Percentiles rank a stretch among this genome's conserved stretches.
Conservation (phyloP, 148 eudicot genomes). For the Chenopodium album region DNA sequence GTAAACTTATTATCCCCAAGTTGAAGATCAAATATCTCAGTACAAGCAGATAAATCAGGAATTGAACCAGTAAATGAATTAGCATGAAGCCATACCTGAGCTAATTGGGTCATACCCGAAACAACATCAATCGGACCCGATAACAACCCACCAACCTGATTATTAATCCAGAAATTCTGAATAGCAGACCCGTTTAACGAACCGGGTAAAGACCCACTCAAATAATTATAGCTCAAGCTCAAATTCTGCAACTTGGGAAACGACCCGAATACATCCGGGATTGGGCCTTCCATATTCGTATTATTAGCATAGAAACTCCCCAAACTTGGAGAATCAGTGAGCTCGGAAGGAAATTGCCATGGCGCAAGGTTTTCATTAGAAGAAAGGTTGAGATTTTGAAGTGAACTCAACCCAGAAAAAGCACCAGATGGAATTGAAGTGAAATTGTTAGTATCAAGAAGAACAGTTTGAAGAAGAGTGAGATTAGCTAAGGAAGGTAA, state of each 20-base stretch:
- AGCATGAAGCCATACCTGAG: conserved; percentile 53
- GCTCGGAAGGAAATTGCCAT: conserved; percentile 8
- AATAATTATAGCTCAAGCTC: not conserved
- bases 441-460: not conserved
- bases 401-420: not conserved
- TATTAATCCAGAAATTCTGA: conserved; percentile 24
- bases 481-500: conserved; percentile 12
- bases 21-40: conserved; percentile 39
- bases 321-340: not conserved
- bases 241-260: conserved; percentile 1
- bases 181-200: conserved; percentile 7
- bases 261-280: conserved; percentile 2
- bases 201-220: conserved; percentile 3
- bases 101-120: conserved; percentile 20
- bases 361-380: not conserved
- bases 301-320: not conserved
- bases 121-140: conserved; percentile 25
- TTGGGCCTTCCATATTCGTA: not conserved
- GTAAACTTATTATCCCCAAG: conserved; percentile 49
- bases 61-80: conserved; percentile 50
- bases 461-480: not conserved
- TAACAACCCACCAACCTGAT: conserved; percentile 16
- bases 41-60: conserved; percentile 49
- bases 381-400: not conserved
- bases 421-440: conserved; percentile 5